Evolutionary conservation across 331 rosid species (phyloP).

Genomic region (Quercus phellos): DNA sequence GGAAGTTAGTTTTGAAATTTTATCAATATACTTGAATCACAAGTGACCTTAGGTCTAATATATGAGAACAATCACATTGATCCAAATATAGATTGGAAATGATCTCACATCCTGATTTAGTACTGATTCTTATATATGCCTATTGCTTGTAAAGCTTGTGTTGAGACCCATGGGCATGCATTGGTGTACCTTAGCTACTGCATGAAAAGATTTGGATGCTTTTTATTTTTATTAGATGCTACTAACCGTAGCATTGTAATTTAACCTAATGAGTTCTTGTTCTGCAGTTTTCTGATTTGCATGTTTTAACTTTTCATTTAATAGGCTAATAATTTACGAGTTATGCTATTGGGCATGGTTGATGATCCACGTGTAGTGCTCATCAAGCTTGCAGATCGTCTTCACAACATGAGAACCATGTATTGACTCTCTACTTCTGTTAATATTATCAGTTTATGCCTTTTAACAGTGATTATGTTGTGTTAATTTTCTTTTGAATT

Average conservation of each 20-base stretch:
- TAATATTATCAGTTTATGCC: slow-evolving; percentile 1
- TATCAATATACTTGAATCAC: background rate
- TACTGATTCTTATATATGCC: slow-evolving; percentile 3
- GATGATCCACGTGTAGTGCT: slow-evolving; percentile 98
- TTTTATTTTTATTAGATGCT: slow-evolving; percentile 6
- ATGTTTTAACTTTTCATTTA: slow-evolving; percentile 33
- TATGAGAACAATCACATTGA: background rate
- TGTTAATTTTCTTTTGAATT: background rate
- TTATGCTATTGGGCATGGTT: slow-evolving; percentile 99
- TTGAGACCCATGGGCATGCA: slow-evolving; percentile 10
- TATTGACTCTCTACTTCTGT: slow-evolving; percentile 37
- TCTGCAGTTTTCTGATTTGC: slow-evolving; percentile 27
- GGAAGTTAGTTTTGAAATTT: background rate
- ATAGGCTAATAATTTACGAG: slow-evolving; percentile 84
- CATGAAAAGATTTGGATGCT: background rate
- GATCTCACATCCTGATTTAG: slow-evolving; percentile 6
- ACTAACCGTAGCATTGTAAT: background rate
- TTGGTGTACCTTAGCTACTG: background rate
- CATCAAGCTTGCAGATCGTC: slow-evolving; percentile 99
- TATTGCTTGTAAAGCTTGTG: slow-evolving; percentile 3
- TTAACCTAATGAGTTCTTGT: background rate
- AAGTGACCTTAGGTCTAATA: background rate
- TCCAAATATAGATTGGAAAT: slow-evolving; percentile 9
- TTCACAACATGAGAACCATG: slow-evolving; percentile 99
- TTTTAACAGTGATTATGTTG: background rate